These are phyloP conservation scores for Pseudonectria buxi DNA, from an alignment of 2,329 filamentous ascomycete species.

Conservation along the genomic window DNA sequence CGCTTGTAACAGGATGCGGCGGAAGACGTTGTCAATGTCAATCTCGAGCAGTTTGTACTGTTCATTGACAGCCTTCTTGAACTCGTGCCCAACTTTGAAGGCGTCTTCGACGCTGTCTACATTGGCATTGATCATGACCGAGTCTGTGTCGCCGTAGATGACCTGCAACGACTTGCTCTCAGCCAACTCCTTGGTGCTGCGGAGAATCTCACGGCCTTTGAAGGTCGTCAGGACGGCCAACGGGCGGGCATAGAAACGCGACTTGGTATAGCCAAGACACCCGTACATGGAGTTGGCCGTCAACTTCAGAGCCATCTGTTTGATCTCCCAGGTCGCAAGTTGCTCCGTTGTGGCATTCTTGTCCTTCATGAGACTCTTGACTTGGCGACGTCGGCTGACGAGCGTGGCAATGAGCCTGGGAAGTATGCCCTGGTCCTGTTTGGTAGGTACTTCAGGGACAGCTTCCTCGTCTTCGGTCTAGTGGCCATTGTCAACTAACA, in stretches of 20 bases:
- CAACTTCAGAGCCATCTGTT: constrained; percentile 91
- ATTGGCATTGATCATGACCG: constrained; percentile 99
- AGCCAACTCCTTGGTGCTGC: constrained; percentile 90
- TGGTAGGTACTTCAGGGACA: constrained; percentile 77
- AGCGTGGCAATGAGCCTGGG: constrained; percentile 88
- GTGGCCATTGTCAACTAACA: constrained; percentile 20
- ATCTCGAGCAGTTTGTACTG: constrained; percentile 90
- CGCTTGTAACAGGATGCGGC: constrained; percentile 84
- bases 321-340: constrained; percentile 94
- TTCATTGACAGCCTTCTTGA: constrained; percentile 92
- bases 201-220: constrained; percentile 95
- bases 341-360: constrained; percentile 80
- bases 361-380: constrained; percentile 96
- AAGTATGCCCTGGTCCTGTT: constrained; percentile 76
- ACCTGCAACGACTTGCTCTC: constrained; percentile 87
- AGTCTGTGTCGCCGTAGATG: constrained; percentile 98
- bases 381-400: constrained; percentile 79
- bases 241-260: constrained; percentile 92
- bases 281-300: constrained; percentile 99
- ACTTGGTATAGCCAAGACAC: constrained; percentile 93
- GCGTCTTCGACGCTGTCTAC: constrained; percentile 89
- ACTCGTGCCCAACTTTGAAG: constrained; percentile 84
- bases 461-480: constrained; percentile 68
- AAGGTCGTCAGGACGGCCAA: constrained; percentile 93
- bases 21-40: constrained; percentile 96